Conservation (phyloP, 495 filamentous ascomycete genomes). For the Elaphomyces granulatus region DNA sequence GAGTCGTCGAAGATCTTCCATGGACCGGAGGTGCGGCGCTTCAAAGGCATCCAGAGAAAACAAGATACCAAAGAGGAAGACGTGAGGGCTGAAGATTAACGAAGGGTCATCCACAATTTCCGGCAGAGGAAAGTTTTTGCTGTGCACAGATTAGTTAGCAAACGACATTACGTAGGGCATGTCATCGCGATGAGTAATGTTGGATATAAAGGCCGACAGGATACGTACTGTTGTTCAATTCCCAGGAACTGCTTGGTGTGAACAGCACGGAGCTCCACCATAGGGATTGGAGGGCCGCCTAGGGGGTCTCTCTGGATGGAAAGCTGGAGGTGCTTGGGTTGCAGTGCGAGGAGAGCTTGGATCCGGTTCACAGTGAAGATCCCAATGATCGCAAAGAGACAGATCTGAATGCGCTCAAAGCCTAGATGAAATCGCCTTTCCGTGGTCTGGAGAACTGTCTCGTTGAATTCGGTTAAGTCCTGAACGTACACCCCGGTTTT, state of each 20-base stretch:
- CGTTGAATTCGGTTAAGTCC: conserved; percentile 14
- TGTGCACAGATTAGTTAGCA: too few relatives aligned
- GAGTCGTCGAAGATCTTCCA: conserved; percentile 9
- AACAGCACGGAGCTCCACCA: conserved; percentile 11
- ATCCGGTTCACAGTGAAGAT: conserved; percentile 13
- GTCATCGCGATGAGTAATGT: too few relatives aligned
- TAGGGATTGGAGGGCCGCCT: conserved; percentile 9
- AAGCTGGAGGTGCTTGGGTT: conserved; percentile 12
- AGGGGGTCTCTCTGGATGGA: conserved; percentile 12
- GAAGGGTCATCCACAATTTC: conserved; percentile 9
- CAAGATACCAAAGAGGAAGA: conserved; percentile 10
- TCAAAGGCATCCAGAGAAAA: conserved; percentile 8
- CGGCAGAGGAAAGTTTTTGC: conserved; percentile 4
- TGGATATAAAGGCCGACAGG: too few relatives aligned
- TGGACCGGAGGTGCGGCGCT: conserved; percentile 7
- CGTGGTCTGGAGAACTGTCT: conserved; percentile 11
- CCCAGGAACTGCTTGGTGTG: conserved; percentile 13
- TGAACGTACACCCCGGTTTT: conserved; percentile 13
- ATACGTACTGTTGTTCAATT: conserved; percentile 9
- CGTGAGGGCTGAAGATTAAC: conserved; percentile 9
- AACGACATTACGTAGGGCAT: too few relatives aligned
- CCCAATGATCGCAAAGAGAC: conserved; percentile 11
- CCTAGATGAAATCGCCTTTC: conserved; percentile 15
- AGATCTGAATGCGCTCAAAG: conserved; percentile 11
- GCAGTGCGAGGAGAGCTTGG: conserved; percentile 9